phyloP scores from a whole-genome alignment of 2,329 filamentous ascomycete species.

The Saccharata proteae region DNA sequence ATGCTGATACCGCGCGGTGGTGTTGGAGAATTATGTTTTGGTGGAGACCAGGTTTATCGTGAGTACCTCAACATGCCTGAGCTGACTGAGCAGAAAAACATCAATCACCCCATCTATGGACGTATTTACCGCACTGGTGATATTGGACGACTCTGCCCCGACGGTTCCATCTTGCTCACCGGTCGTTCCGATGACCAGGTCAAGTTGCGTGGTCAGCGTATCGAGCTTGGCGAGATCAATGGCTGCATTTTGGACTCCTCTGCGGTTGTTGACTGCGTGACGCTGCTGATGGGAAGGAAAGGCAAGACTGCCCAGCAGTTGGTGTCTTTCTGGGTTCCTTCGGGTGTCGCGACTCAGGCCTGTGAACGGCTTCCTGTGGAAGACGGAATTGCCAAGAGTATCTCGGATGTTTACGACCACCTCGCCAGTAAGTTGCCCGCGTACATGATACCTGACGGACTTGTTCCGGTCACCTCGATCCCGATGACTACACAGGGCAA shows the following conservation, averaged over 20 bases:
- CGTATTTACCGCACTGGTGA: conserved; percentile 75
- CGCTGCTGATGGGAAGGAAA: conserved; percentile 41
- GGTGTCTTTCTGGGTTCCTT: conserved; percentile 56
- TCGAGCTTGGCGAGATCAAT: conserved; percentile 69
- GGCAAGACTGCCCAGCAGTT: conserved; percentile 39
- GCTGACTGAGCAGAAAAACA: conserved; percentile 54
- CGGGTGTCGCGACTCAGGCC: conserved; percentile 7
- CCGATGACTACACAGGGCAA: conserved; percentile 68
- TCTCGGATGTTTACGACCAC: conserved; percentile 38
- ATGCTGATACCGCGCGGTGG: conserved; percentile 53
- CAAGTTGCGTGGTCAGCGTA: conserved; percentile 67
- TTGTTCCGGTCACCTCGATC: conserved; percentile 57
- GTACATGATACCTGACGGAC: conserved; percentile 69
- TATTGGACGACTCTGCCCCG: conserved; percentile 63
- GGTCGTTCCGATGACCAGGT: conserved; percentile 69
- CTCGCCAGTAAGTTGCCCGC: conserved; percentile 47
- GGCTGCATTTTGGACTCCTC: conserved; percentile 43
- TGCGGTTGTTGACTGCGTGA: conserved; percentile 49
- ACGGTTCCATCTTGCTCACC: conserved; percentile 61
- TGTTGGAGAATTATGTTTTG: conserved; percentile 76
- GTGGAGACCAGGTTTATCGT: conserved; percentile 64
- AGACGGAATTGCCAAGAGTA: conserved; percentile 13
- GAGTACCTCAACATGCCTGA: conserved; percentile 60
- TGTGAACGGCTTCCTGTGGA: conserved; percentile 31
- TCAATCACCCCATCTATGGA: conserved; percentile 56